phyloP scores from a whole-genome alignment of 1,139 yeast genomes.

The Arxiozyma telluris region DNA sequence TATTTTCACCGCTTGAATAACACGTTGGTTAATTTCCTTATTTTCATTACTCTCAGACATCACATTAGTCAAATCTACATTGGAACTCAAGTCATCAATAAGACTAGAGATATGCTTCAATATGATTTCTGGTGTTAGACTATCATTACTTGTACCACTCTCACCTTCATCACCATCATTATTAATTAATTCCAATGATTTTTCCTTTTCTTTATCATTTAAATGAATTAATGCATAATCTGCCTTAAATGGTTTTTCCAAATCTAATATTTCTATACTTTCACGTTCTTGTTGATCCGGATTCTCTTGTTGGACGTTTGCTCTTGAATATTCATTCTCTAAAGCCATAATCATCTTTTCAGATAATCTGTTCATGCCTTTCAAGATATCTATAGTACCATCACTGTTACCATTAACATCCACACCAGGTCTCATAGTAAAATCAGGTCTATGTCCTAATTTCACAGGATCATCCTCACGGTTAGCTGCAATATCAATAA shows the following conservation, averaged over 20 bases:
- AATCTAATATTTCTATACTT: conserved; percentile 54
- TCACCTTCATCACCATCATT: conserved; percentile 7
- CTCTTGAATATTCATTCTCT: conserved; percentile 35
- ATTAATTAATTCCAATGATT: conserved; percentile 24
- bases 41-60: conserved; percentile 17
- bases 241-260: conserved; percentile 28
- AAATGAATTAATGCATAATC: conserved; percentile 54
- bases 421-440: conserved; percentile 71
- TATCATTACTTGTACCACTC: conserved; percentile 27
- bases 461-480: conserved; percentile 70
- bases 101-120: conserved; percentile 36
- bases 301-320: conserved; percentile 27
- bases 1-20: conserved; percentile 43
- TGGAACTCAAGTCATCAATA: conserved; percentile 13
- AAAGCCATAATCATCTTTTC: conserved; percentile 66
- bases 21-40: conserved; percentile 24
- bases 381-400: conserved; percentile 52
- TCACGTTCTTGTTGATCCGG: conserved; percentile 33
- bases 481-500: conserved; percentile 72
- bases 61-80: conserved; percentile 24
- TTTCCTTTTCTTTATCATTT: conserved; percentile 20
- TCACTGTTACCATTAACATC: conserved; percentile 38
- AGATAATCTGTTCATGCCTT: conserved; percentile 82
- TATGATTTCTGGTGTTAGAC: conserved; percentile 2
- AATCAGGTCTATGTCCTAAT: conserved; percentile 75